phyloP scores from a whole-genome alignment of 495 filamentous ascomycete genomes.

The Podospora australis region DNA sequence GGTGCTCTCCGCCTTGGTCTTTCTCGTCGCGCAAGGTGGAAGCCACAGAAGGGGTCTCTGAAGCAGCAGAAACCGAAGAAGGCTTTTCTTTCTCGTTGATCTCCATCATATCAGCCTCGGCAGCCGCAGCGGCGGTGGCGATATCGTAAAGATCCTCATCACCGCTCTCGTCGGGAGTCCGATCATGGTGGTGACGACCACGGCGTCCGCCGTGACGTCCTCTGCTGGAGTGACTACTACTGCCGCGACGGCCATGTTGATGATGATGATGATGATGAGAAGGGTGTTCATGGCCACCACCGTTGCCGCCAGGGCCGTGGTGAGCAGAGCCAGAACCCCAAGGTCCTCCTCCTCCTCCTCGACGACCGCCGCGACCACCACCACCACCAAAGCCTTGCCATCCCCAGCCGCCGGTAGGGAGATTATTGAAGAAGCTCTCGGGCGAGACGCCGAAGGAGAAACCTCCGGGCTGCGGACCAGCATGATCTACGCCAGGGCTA shows the following conservation, averaged over 20 bases:
- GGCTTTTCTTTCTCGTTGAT: background rate
- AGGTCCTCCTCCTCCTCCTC: too few relatives aligned
- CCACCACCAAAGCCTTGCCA: too few relatives aligned
- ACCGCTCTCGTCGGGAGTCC: background rate
- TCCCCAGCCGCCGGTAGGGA: too few relatives aligned
- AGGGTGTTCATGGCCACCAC: too few relatives aligned
- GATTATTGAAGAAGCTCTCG: too few relatives aligned
- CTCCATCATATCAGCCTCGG: slow-evolving; percentile 13
- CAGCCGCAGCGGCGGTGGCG: slow-evolving; percentile 8
- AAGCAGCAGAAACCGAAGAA: background rate
- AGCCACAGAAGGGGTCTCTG: slow-evolving; percentile 4
- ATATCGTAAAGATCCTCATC: slow-evolving; percentile 18
- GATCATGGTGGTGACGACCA: background rate
- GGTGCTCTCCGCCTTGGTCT: slow-evolving; percentile 16
- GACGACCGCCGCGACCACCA: too few relatives aligned
- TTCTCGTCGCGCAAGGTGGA: slow-evolving; percentile 10
- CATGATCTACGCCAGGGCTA: too few relatives aligned
- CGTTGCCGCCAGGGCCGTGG: too few relatives aligned
- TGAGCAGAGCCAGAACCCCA: too few relatives aligned
- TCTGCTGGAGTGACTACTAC: too few relatives aligned
- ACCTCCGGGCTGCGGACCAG: too few relatives aligned
- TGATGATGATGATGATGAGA: background rate
- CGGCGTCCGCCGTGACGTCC: background rate
- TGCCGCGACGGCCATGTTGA: background rate
- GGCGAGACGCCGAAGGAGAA: too few relatives aligned